These are phyloP conservation scores for Leishmania aethiopica DNA, from an alignment of 208 protist species.

Conservation along the genomic window DNA sequence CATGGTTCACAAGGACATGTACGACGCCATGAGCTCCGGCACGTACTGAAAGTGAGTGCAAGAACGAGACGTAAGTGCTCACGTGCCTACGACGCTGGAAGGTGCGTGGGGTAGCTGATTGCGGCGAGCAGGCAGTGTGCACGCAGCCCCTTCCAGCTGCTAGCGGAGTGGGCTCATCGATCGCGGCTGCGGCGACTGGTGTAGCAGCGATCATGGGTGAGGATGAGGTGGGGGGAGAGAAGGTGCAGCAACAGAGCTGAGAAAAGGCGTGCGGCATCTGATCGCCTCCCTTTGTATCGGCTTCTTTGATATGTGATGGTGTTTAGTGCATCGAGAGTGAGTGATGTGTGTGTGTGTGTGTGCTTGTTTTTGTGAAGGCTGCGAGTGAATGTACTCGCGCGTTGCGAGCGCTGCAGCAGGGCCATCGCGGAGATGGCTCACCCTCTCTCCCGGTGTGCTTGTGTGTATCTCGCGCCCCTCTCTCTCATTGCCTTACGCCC, in stretches of 20 bases:
- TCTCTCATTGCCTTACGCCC: background rate
- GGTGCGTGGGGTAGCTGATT: background rate
- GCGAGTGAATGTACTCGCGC: background rate
- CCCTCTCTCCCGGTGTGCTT: background rate
- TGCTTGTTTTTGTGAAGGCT: background rate
- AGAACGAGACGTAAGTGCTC: background rate
- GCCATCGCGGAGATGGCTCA: background rate
- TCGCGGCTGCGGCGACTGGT: background rate
- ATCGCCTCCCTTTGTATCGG: background rate
- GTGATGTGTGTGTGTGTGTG: background rate
- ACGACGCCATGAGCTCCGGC: constrained; percentile 85
- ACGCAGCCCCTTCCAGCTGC: background rate
- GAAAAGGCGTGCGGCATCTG: background rate
- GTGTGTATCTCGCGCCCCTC: background rate
- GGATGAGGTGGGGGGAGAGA: background rate
- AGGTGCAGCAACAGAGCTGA: background rate
- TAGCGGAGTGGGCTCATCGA: background rate
- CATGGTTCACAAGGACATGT: constrained; percentile 78
- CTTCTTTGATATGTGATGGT: background rate
- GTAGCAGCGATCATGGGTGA: background rate
- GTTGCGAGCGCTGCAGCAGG: background rate
- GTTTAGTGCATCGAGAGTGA: background rate
- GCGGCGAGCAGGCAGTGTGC: background rate
- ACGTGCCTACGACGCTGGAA: background rate
- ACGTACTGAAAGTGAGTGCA: constrained; percentile 38